A percentile compares a stretch with the other conserved stretches of the same genome.
Evolutionary conservation across 1,139 yeast species (phyloP).

Genomic region (Kluyveromyces sp.): DNA sequence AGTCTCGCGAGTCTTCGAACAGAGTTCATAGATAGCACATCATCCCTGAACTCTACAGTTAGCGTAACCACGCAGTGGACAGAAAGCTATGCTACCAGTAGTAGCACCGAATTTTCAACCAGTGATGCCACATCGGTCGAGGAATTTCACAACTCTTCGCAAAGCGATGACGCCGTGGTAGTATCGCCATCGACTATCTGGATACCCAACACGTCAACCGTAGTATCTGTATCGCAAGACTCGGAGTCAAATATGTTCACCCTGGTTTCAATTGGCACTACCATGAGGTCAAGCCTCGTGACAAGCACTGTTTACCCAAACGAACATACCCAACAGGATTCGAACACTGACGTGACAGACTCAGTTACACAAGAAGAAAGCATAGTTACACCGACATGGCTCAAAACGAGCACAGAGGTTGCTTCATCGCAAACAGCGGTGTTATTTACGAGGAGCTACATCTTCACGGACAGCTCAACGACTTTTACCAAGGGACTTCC

Average conservation of each 20-base stretch:
- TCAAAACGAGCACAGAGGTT: constrained; percentile 9
- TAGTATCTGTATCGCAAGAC: neutral
- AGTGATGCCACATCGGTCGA: neutral
- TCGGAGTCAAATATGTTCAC: neutral
- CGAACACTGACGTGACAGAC: neutral
- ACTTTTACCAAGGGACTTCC: constrained; percentile 36
- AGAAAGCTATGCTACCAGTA: neutral
- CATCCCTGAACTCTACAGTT: too few species aligned
- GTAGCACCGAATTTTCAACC: neutral
- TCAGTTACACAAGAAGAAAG: neutral
- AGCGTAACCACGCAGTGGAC: too few species aligned
- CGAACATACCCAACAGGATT: neutral
- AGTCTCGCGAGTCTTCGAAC: too few species aligned
- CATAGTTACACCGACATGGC: neutral
- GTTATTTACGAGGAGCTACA: constrained; percentile 37
- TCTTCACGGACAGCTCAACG: constrained; percentile 36
- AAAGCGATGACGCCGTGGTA: neutral
- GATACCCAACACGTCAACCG: neutral
- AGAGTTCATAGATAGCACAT: too few species aligned
- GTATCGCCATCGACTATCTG: constrained; percentile 4
- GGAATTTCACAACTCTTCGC: constrained; percentile 2
- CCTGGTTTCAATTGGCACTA: neutral
- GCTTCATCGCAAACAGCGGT: constrained; percentile 17
- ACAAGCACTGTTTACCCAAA: neutral
- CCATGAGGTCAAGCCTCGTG: neutral